Base-by-base conservation (phyloP, 495 filamentous ascomycete genomes). In the Neurospora sp. region DNA sequence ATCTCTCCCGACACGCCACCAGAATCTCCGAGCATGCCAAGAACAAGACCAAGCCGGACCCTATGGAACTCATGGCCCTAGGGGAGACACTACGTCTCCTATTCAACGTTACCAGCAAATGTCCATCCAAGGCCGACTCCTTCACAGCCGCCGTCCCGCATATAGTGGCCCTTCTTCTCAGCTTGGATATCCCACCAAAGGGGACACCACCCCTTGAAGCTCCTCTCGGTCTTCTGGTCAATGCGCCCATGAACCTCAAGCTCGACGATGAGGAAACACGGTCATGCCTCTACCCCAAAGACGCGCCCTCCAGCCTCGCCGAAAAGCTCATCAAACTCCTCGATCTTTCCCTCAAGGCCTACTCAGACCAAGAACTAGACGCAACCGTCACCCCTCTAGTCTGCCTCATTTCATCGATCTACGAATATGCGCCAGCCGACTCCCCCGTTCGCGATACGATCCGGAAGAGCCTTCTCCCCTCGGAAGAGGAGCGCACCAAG, bases 1-100 rank as follows among this genome's bases (percentile, higher is more conserved):
- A 95, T 81, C 83, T 97, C 11, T 78, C 81, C 40, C 87, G 91
- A 27, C 93, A 96, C 77, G 87, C 92, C 74, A 74, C 75, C 42
- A 72, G 75, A 6, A 42, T 76, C 6, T 72, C 75, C 31, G 75
- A 77, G 12, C 69, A 71, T 31, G 41, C 72, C 72, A 73, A 75
- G 76, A 39, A 37, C n/a, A 81, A 73, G 44, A 72, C 76, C 39
- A 79, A 80, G 39, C 77, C 84, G 5, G 80, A 89, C 38, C 87
- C 91, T 4, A 92, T 94, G 85, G 90, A 92, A 72, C 88, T 90
- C 74, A 88, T 95, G 86, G 94, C 94, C 9, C 84, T 99, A 5
- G 87, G 84, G 1, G 96, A 99, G 78, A 93, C 90, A 2, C 82
- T 96, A 14, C 97, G 98, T 78, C 85, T 99, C 59, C 81, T 97